Base-by-base conservation (phyloP, 306 rosid genomes). In the Sindora glabra region DNA sequence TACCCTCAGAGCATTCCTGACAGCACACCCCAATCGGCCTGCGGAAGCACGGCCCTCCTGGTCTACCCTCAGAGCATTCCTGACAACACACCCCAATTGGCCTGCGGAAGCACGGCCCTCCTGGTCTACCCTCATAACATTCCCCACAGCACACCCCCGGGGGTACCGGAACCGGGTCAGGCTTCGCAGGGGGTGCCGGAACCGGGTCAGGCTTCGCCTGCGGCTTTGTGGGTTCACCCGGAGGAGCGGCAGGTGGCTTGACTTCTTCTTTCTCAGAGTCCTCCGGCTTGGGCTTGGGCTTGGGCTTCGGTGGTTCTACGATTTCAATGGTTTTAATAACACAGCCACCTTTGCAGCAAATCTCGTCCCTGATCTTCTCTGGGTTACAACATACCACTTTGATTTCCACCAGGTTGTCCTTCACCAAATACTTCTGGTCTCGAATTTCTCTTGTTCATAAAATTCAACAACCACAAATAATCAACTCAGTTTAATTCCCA, bases 301-400 rank as follows among this genome's bases (percentile, higher is more conserved):
- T 65, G 34, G 62, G 77, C 32, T 62, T 64, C 14, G 86, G 81
- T 27, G 84, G 89, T 16, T 77, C 86, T 5, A 46, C 56, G 50
- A 91, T 83, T 40, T 85, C 92, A 6, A 91, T 85, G 78, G 83
- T 47, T 52, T 75, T 85, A 56, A 91, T 75, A 23, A 10, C 8
- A 1, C 83, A 71, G 0, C 95, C 48, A 0, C 79, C 90, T 68
- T 85, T 85, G 74, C 68, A 59, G 22, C 86, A 75, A 32, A 88
- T 54, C 64, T 79, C 76, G 25, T 81, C 83, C 52, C 83, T 77
- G 1, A 91, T 21, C 75, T 72, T 91, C 53, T 88, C 96, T 0
- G 96, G 98, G 44, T n/a, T 60, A 34, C 95, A 87, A 38, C 95
- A 91, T 1, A 83, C 86, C 29, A 91, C 98, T 55, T 49, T 77